These are phyloP conservation scores for Begonia masoniana DNA, from an alignment of 306 rosid genomes.

Conservation along the genomic window DNA sequence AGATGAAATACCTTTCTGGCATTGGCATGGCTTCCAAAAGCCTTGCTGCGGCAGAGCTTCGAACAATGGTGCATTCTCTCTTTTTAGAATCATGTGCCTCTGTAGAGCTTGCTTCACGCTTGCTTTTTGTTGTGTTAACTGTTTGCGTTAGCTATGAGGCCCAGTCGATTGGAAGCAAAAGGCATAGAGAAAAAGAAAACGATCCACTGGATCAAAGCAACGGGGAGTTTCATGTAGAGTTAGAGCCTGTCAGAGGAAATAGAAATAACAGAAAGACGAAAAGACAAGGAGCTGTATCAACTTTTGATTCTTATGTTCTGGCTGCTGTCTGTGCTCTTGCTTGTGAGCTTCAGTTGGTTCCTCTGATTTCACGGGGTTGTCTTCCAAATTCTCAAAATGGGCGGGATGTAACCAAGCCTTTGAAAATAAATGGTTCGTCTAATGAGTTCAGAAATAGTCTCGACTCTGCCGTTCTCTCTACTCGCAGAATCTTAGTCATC, in stretches of 20 bases:
- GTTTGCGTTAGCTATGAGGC: slow-evolving; percentile 96
- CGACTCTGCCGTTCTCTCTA: slow-evolving; percentile 71
- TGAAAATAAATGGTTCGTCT: slow-evolving; percentile 45
- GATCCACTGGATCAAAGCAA: slow-evolving; percentile 35
- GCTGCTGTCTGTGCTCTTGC: slow-evolving; percentile 98
- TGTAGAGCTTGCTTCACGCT: slow-evolving; percentile 85
- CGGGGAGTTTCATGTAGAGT: slow-evolving; percentile 15
- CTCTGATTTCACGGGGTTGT: slow-evolving; percentile 46
- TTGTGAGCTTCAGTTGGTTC: slow-evolving; percentile 88
- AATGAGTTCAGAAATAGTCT: slow-evolving; percentile 45
- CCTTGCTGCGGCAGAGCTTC: slow-evolving; percentile 95
- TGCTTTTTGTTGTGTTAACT: slow-evolving; percentile 87
- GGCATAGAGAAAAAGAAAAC: slow-evolving; percentile 50
- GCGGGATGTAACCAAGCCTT: slow-evolving; percentile 34
- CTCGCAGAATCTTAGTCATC: slow-evolving; percentile 75
- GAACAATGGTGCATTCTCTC: slow-evolving; percentile 95
- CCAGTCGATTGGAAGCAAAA: slow-evolving; percentile 63
- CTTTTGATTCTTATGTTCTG: slow-evolving; percentile 89
- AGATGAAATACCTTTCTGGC: slow-evolving; percentile 52
- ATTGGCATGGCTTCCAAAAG: slow-evolving; percentile 76
- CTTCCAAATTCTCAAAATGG: slow-evolving; percentile 33
- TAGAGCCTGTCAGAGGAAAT: slow-evolving; percentile 26
- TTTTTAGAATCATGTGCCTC: slow-evolving; percentile 95
- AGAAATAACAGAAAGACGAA: slow-evolving; percentile 39
- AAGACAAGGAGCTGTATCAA: slow-evolving; percentile 85